These are phyloP conservation scores for Selaginella moellendorffii DNA, from an alignment of 75 land plant species.

Conservation along the genomic window DNA sequence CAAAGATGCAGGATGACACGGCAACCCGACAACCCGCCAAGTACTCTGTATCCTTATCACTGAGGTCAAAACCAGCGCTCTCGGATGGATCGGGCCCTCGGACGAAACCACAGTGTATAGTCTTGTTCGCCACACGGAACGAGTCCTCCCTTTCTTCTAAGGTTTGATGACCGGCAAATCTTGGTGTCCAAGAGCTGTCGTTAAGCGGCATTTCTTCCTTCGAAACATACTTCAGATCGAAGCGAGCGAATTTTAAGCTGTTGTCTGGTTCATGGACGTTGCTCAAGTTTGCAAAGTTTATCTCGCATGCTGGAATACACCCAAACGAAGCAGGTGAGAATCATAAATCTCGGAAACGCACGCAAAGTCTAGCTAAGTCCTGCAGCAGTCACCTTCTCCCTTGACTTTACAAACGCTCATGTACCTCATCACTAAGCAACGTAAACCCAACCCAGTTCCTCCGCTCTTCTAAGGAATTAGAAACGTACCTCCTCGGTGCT, in stretches of 20 bases:
- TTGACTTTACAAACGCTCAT: neutral
- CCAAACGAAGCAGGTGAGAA: constrained; percentile 41
- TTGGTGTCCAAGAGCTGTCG: constrained; percentile 48
- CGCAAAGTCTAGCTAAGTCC: neutral
- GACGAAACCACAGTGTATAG: constrained; percentile 88
- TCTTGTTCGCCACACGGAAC: constrained; percentile 64
- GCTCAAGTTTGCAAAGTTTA: constrained; percentile 52
- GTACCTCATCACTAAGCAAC: neutral
- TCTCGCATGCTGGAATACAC: constrained; percentile 50
- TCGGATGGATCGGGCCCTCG: constrained; percentile 46
- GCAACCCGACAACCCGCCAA: constrained; percentile 75
- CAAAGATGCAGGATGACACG: constrained; percentile 94
- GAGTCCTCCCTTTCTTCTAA: constrained; percentile 57
- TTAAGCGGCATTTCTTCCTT: constrained; percentile 46
- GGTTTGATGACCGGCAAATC: constrained; percentile 89
- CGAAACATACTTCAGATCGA: constrained; percentile 54
- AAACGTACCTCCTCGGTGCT: neutral
- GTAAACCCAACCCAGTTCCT: neutral
- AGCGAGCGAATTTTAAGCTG: constrained; percentile 48
- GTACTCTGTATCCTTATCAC: constrained; percentile 54
- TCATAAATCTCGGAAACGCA: neutral
- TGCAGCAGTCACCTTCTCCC: neutral
- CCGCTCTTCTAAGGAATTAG: neutral
- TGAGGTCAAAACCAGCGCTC: constrained; percentile 84
- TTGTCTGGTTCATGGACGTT: constrained; percentile 57